Evolutionary conservation across 495 filamentous ascomycete species (phyloP).

Genomic region (Penicillium nucicola): DNA sequence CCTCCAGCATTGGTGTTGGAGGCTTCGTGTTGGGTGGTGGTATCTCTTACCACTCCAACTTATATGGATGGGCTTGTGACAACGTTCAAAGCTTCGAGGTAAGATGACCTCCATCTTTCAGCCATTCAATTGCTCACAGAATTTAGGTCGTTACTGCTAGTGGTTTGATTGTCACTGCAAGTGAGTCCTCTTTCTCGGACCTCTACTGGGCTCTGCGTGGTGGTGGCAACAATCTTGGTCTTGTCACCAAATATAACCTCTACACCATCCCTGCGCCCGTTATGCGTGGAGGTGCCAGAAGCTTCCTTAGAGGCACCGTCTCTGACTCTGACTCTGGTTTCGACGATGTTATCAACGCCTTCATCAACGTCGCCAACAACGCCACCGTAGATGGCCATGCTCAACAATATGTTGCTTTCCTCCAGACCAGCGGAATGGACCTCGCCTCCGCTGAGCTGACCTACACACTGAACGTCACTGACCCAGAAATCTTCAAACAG

Average conservation of each 20-base stretch:
- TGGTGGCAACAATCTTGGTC: constrained; percentile 48
- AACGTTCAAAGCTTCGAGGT: constrained; percentile 44
- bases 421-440: constrained; percentile 23
- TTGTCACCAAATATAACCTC: constrained; percentile 46
- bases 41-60: constrained; percentile 36
- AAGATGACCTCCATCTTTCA: not conserved
- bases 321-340: constrained; percentile 30
- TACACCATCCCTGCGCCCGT: constrained; percentile 32
- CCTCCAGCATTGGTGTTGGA: constrained; percentile 53
- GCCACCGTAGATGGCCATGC: constrained; percentile 38
- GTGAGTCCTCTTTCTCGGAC: constrained; percentile 34
- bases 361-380: constrained; percentile 34
- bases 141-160: constrained; percentile 39
- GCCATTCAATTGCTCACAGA: not conserved
- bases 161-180: constrained; percentile 39
- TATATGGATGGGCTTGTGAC: constrained; percentile 51
- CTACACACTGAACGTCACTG: constrained; percentile 35
- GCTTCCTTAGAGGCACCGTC: constrained; percentile 18
- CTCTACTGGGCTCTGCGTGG: constrained; percentile 53
- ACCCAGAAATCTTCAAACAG: constrained; percentile 41
- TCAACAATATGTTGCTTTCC: constrained; percentile 43
- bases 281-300: constrained; percentile 41
- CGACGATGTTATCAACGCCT: constrained; percentile 29
- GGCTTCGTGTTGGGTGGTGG: constrained; percentile 45
- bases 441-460: constrained; percentile 36